Conservation (phyloP, 192 early-diverging fungal genomes). For the Entrophospora sp. region DNA sequence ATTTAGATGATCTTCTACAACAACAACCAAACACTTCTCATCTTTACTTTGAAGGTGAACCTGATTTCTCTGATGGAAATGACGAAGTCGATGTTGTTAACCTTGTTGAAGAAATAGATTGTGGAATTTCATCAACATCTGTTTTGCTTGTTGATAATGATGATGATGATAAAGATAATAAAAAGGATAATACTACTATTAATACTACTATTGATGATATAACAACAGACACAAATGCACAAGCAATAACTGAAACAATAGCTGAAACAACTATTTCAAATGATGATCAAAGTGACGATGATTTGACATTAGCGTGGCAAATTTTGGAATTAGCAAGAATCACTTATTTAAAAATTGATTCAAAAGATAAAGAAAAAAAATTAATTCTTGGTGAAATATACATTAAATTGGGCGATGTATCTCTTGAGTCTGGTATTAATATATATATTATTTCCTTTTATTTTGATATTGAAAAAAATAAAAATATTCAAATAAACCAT, state of each 20-base stretch:
- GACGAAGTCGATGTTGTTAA: constrained; percentile 41
- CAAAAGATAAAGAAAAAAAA: constrained; percentile 37
- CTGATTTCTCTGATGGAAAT: too few relatives aligned
- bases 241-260: too few relatives aligned
- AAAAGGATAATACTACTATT: too few relatives aligned
- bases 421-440: constrained; percentile 64
- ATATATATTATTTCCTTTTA: not conserved
- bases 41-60: constrained; percentile 30
- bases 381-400: constrained; percentile 58
- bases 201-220: constrained; percentile 36
- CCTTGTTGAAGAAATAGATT: too few relatives aligned
- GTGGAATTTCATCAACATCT: too few relatives aligned
- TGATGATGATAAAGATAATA: too few relatives aligned
- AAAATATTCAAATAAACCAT: too few relatives aligned
- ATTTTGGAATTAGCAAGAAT: constrained; percentile 76
- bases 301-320: constrained; percentile 65
- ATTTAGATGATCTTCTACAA: not conserved
- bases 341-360: constrained; percentile 53
- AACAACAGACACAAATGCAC: constrained; percentile 30
- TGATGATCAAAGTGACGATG: constrained; percentile 36
- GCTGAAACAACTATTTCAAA: too few relatives aligned
- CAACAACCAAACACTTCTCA: too few relatives aligned
- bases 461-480: not conserved
- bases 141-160: too few relatives aligned
- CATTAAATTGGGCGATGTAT: constrained; percentile 74